A percentile compares a stretch with the other conserved stretches of the same genome.
phyloP scores from a whole-genome alignment of 2,329 filamentous ascomycete species.

The Cladosporium sp. region DNA sequence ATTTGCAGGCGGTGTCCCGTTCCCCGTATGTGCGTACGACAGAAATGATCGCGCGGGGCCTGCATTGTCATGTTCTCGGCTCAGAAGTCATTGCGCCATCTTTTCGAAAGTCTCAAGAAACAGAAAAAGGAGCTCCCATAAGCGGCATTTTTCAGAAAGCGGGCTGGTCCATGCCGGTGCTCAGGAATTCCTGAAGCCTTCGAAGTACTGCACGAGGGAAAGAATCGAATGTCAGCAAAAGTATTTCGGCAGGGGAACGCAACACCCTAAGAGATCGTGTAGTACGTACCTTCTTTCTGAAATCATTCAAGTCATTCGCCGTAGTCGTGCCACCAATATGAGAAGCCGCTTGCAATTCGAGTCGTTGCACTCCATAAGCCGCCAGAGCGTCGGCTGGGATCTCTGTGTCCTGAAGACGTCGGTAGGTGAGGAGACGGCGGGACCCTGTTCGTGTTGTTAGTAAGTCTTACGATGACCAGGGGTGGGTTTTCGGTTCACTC shows the following conservation, averaged over 20 bases:
- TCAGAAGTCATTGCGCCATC: no score
- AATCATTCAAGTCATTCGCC: constrained; percentile 65
- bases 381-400: constrained; percentile 39
- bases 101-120: no score
- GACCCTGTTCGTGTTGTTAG: constrained; percentile 61
- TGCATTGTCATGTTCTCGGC: no score
- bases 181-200: constrained; percentile 29
- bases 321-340: constrained; percentile 41
- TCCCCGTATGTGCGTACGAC: no score
- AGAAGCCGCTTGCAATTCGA: constrained; percentile 23
- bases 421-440: constrained; percentile 81
- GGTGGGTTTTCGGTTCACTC: constrained; percentile 24
- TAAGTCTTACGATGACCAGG: background rate
- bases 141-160: no score
- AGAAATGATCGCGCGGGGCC: no score
- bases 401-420: constrained; percentile 57
- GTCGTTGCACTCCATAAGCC: constrained; percentile 22
- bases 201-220: constrained; percentile 28
- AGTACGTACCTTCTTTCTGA: constrained; percentile 50
- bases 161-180: no score
- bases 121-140: no score
- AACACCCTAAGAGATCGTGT: background rate
- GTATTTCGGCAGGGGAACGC: background rate
- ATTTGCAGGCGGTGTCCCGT: no score
- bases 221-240: background rate